A percentile compares a stretch with the other conserved stretches of the same genome.
Conservation (phyloP, 2,329 filamentous ascomycete species). For the Aureobasidium uvarum region DNA sequence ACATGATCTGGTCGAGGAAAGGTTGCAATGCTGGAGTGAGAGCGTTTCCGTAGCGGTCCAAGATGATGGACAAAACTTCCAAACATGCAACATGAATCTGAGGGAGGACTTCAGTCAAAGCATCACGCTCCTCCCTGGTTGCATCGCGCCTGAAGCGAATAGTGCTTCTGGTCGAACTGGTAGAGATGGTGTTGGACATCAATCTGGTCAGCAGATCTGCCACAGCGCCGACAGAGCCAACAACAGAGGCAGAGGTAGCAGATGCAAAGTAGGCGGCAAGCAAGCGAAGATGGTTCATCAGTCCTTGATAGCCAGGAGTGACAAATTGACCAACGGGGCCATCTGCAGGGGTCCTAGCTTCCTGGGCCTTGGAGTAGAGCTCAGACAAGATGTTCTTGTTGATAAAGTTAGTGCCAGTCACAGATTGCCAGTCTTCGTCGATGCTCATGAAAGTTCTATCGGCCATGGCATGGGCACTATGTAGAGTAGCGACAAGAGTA, state of each 20-base stretch:
- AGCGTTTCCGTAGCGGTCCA: constrained; percentile 58
- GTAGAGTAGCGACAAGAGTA: constrained; percentile 60
- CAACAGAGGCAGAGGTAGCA: constrained; percentile 64
- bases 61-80: constrained; percentile 57
- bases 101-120: constrained; percentile 71
- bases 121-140: constrained; percentile 75
- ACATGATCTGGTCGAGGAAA: constrained; percentile 67
- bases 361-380: not conserved
- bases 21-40: constrained; percentile 61
- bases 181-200: constrained; percentile 60
- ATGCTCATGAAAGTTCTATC: constrained; percentile 77
- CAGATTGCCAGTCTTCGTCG: constrained; percentile 76
- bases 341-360: constrained; percentile 2
- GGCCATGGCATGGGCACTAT: constrained; percentile 66
- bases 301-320: constrained; percentile 67
- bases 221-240: constrained; percentile 65
- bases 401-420: constrained; percentile 33
- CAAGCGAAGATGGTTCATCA: constrained; percentile 64
- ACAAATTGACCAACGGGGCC: constrained; percentile 42
- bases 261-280: constrained; percentile 63
- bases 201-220: constrained; percentile 69
- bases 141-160: constrained; percentile 70
- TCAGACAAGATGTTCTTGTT: constrained; percentile 22
- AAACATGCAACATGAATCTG: constrained; percentile 71
- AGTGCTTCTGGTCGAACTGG: constrained; percentile 32